Conservation (phyloP, 768 basidiomycete genomes). For the Hebeloma cylindrosporum region DNA sequence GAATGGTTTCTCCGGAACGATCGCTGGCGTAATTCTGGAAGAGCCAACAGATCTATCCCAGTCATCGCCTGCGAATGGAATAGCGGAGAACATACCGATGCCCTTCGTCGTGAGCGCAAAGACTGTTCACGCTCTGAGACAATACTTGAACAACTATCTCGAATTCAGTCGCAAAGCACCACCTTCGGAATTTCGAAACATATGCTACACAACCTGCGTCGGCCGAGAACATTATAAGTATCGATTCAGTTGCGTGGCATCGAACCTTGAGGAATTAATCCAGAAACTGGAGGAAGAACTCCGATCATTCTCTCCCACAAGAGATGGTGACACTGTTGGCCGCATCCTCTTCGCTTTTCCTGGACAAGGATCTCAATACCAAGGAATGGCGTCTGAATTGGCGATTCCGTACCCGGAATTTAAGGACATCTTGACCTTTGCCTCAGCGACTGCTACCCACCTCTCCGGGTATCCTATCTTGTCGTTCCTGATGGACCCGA, state of each 20-base stretch:
- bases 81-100: conserved; percentile 2
- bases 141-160: conserved; percentile 26
- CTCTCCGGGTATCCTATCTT: conserved; percentile 22
- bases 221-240: conserved; percentile 32
- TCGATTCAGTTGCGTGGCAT: conserved; percentile 26
- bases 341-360: conserved; percentile 29
- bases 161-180: conserved; percentile 18
- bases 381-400: conserved; percentile 28
- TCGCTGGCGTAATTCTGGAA: conserved; percentile 29
- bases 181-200: conserved; percentile 15
- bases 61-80: neutral
- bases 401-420: conserved; percentile 20
- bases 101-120: conserved; percentile 31
- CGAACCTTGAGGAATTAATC: conserved; percentile 24
- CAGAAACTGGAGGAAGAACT: conserved; percentile 13
- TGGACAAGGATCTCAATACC: conserved; percentile 32
- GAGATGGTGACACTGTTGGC: neutral
- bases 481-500: conserved; percentile 20
- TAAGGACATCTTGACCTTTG: conserved; percentile 13
- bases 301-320: neutral
- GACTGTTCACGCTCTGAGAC: conserved; percentile 18
- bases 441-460: conserved; percentile 13
- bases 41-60: neutral
- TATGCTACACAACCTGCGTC: conserved; percentile 32
- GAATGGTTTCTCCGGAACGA: conserved; percentile 34